Evolutionary conservation across 2,329 filamentous ascomycete genomes (phyloP).

Genomic region (Penicillium sp.): DNA sequence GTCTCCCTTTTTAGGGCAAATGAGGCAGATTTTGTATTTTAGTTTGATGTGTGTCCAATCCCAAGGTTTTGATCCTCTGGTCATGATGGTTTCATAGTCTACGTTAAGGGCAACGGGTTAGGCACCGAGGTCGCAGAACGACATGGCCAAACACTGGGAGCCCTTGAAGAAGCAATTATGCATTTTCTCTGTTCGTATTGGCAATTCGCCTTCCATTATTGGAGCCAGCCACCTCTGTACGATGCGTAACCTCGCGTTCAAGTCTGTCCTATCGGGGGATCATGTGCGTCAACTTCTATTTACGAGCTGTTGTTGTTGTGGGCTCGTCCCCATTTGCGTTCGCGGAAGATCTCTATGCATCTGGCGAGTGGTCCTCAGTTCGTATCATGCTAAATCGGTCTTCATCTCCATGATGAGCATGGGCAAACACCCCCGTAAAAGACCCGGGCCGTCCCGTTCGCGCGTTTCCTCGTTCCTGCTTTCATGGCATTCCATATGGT

Average conservation of each 20-base stretch:
- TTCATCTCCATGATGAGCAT: neutral
- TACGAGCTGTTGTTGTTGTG: neutral
- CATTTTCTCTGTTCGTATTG: neutral
- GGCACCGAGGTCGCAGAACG: neutral
- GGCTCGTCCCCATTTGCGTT: neutral
- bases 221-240: neutral
- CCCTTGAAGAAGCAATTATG: neutral
- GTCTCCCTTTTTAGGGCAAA: neutral
- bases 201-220: neutral
- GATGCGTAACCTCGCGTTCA: neutral
- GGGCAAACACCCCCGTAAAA: neutral
- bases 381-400: too few relatives aligned
- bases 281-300: too few relatives aligned
- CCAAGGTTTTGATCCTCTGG: neutral
- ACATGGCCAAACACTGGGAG: neutral
- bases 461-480: neutral
- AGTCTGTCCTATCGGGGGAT: neutral
- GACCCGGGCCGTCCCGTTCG: neutral
- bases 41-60: constrained; percentile 7
- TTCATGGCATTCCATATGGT: neutral
- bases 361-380: too few relatives aligned
- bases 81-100: neutral
- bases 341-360: neutral
- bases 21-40: constrained; percentile 6
- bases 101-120: neutral